Evolutionary conservation across 805 yeast species (phyloP).

Genomic region (Cephaloascus albidus): DNA sequence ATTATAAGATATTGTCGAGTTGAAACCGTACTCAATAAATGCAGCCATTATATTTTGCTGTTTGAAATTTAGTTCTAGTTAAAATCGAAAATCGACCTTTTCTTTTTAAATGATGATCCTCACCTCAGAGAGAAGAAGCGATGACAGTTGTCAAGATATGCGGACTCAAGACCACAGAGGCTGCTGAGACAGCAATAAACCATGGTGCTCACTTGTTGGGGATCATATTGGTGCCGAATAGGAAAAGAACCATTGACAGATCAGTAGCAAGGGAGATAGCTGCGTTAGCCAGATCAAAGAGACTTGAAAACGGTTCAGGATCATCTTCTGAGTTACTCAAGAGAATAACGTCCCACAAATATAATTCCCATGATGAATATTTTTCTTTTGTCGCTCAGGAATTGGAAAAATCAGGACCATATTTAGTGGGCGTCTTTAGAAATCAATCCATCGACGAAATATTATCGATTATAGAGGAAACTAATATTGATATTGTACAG

Average conservation of each 20-base stretch:
- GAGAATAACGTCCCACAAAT: conserved; percentile 6
- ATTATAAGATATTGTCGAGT: no score
- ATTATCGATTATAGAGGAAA: conserved; percentile 23
- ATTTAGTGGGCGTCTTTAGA: conserved; percentile 82
- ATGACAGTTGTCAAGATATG: conserved; percentile 66
- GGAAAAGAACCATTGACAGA: conserved; percentile 58
- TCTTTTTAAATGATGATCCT: neutral
- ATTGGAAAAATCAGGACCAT: conserved; percentile 43
- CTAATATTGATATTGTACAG: conserved; percentile 71
- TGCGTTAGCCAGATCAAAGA: conserved; percentile 14
- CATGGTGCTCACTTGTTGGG: conserved; percentile 76
- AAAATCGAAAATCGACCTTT: no score
- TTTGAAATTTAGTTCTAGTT: no score
- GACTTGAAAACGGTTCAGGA: conserved; percentile 11
- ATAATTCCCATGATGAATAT: conserved; percentile 14
- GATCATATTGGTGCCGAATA: conserved; percentile 75
- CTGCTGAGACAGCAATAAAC: conserved; percentile 62
- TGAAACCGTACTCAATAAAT: no score
- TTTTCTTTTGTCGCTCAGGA: conserved; percentile 15
- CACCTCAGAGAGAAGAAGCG: neutral
- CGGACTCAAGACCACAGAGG: conserved; percentile 61
- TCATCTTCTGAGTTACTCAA: conserved; percentile 9
- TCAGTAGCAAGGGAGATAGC: conserved; percentile 39
- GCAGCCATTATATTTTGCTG: no score
- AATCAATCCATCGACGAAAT: conserved; percentile 71